These are phyloP conservation scores for Byssothecium circinans DNA, from an alignment of 2,329 filamentous ascomycete genomes.

Conservation along the genomic window DNA sequence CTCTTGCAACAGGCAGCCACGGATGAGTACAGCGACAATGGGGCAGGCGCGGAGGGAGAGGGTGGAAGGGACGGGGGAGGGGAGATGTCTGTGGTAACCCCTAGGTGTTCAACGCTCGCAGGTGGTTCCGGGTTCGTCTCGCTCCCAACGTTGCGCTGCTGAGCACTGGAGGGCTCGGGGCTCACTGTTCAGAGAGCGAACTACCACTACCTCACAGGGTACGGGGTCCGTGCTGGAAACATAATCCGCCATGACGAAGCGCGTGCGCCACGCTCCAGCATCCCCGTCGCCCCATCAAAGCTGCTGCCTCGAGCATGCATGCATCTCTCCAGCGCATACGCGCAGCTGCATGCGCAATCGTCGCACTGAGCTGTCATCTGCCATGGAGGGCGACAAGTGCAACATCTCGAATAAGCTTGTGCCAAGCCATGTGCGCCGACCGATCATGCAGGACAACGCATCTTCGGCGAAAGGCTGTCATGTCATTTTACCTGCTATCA, in stretches of 20 bases:
- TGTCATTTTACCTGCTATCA: constrained; percentile 37
- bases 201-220: not conserved
- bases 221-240: constrained; percentile 20
- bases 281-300: no score
- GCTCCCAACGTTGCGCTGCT: no score
- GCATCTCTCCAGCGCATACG: constrained; percentile 27
- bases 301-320: no score
- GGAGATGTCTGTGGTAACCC: not conserved
- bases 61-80: not conserved
- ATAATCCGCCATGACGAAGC: constrained; percentile 26
- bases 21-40: constrained; percentile 3
- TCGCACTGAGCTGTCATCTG: constrained; percentile 27
- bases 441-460: constrained; percentile 42
- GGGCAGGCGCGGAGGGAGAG: not conserved
- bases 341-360: constrained; percentile 39
- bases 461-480: constrained; percentile 27
- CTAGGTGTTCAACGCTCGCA: not conserved
- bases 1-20: constrained; percentile 14
- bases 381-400: constrained; percentile 19
- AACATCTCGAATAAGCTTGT: constrained; percentile 18
- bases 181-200: not conserved
- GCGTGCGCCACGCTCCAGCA: constrained; percentile 18
- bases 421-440: constrained; percentile 24
- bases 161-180: no score
- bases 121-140: not conserved